Evolutionary conservation across 495 filamentous ascomycete genomes (phyloP), one percentile per base, ranked within the genome.

Genomic region (Talaromyces nanjingensis): DNA sequence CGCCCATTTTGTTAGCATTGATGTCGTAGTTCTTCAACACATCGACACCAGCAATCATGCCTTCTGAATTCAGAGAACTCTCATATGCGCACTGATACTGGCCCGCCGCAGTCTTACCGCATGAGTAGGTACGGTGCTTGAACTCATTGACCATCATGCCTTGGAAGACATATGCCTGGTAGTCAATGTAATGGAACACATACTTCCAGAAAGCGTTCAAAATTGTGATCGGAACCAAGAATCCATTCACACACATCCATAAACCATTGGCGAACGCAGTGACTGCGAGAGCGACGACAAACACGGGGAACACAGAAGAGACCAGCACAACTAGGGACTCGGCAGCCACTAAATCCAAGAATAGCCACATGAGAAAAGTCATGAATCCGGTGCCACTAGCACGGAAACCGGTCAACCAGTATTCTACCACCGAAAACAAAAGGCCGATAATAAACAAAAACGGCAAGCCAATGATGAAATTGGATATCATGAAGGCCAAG

Each of bases 131-230:
- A 54, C 52, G 52, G 7, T 54, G 20, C 7, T 54, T 22, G 70
- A 94, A 92, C 73, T 94, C 89, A 71, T 93, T 93, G 22, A 92
- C 84, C 89, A 94, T 91, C 91, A 94, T 92, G 22, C 90, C 91
- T 66, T 91, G 87, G 79, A 94, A 93, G 33, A 92, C 90, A 67
- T 91, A 93, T 18, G 84, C 79, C 75, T 91, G 89, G 69, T 92
- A 92, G 68, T 93, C 89, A 70, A 92, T 93, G 68, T 89, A 92
- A 66, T 90, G 86, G 67, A 92, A 92, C 0, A 89, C 88, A 70
- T 93, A 94, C 69, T 84, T 83, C 87, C 89, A 94, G 65, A 94
- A 94, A 11, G 84, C 83, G 69, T 94, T 94, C 53, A 94, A 75
- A 8, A 87, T 81, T 1, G 74, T 83, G n/a, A 84, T 84, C 16